Evolutionary conservation across 768 basidiomycete species (phyloP), one percentile per base, ranked within the genome.

Genomic region (Kwoniella botswanensis): DNA sequence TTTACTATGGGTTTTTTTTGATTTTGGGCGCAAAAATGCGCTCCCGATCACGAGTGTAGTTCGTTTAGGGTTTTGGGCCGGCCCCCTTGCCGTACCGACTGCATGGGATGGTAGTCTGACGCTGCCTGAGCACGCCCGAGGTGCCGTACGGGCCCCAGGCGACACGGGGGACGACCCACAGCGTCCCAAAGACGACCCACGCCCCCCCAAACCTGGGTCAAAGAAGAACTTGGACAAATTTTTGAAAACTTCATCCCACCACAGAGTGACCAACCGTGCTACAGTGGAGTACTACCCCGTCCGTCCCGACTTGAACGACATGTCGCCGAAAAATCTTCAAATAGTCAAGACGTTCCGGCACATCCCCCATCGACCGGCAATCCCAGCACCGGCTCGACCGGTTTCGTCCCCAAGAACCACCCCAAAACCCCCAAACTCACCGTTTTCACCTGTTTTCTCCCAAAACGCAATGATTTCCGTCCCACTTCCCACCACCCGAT

Each of bases 121-220:
- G 57, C 24, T 59, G n/a, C 29, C n/a, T 59, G 57, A 58, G 57
- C 46, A 50, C 4, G 46, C 46, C 46, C 12, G 57, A n/a, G 57
- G 57, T 58, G 57, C 15, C 5, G 22, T 24, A 26, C 12, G 21
- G 29, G 13, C 21, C 12, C 57, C 12, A 9, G 29, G 57, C 9
- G 15, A 58, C 26, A 7, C 4, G 0, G 18, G 13, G n/a, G 18
- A 21, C 26, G 22, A 44, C 26, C 61, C 42, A 29, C 57, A 17
- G 57, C 22, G 87, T 87, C 89, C 89, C 76, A 86, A 87, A 88
- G 84, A 86, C 83, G 85, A 88, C 89, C 89, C 35, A 46, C 88
- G 84, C 84, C 88, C 88, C 88, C 88, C 88, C 86, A 89, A 89
- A 86, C 89, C 90, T 87, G 89, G 89, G 12, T 87, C 84, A 87